phyloP scores from a whole-genome alignment of 164 flowering plant species.

The Buxus sempervirens region DNA sequence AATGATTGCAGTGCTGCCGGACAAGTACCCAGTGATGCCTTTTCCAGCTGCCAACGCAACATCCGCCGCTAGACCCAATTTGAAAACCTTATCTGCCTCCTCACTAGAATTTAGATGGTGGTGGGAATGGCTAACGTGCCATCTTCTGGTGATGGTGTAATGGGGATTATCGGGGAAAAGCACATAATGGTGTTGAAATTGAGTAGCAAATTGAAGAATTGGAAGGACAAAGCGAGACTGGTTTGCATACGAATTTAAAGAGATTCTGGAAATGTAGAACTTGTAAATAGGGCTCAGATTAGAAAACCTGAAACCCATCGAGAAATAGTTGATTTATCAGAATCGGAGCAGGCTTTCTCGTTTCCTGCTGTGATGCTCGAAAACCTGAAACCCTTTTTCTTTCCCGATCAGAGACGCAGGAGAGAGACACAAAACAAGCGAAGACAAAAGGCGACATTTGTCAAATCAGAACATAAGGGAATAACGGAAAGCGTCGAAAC shows the following conservation, averaged over 20 bases:
- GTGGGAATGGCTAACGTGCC: slow-evolving; percentile 69
- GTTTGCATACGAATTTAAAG: slow-evolving; percentile 8
- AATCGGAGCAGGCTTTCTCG: no score
- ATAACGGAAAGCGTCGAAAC: no score
- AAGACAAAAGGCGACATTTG: no score
- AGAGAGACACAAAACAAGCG: no score
- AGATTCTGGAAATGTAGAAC: slow-evolving; percentile 20
- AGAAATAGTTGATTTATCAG: no score
- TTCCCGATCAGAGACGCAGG: no score
- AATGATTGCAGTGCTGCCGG: slow-evolving; percentile 90
- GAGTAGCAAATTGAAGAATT: slow-evolving; percentile 11
- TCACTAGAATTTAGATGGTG: slow-evolving; percentile 27
- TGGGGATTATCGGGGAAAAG: slow-evolving; percentile 21
- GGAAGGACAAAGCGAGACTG: slow-evolving; percentile 1
- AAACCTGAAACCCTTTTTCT: no score
- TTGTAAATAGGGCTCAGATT: slow-evolving; percentile 26
- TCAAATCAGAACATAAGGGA: no score
- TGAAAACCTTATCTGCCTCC: slow-evolving; percentile 62
- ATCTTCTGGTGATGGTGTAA: slow-evolving; percentile 40
- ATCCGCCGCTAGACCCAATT: slow-evolving; percentile 79
- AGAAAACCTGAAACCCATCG: slow-evolving; percentile 30
- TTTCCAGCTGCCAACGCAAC: slow-evolving; percentile 65
- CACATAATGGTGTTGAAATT: slow-evolving; percentile 4
- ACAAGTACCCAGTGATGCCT: slow-evolving; percentile 70
- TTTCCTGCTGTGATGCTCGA: no score